phyloP scores from a whole-genome alignment of 257 asterid genomes.

The Gentiana macrophylla region DNA sequence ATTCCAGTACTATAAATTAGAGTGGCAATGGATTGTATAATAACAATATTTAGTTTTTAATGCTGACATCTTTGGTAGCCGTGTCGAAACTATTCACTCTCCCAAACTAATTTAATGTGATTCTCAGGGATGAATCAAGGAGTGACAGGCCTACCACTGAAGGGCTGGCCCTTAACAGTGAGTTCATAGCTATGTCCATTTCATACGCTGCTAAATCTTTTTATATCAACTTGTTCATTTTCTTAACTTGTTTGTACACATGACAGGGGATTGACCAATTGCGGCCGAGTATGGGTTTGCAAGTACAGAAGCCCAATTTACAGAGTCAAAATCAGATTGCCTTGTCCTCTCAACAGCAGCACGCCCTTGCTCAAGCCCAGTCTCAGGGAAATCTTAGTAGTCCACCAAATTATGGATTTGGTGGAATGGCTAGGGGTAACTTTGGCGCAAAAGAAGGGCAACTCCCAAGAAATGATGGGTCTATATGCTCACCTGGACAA shows the following conservation, averaged over 20 bases:
- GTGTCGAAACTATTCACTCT: conserved; percentile 3
- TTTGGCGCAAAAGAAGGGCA: conserved; percentile 82
- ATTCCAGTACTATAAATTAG: too few relatives aligned
- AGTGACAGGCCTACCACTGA: conserved; percentile 79
- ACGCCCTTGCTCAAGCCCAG: conserved; percentile 87
- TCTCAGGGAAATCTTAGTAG: conserved; percentile 79
- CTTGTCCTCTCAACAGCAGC: conserved; percentile 92
- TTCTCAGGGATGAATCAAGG: conserved; percentile 84
- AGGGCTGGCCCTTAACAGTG: conserved; percentile 99
- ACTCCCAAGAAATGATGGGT: conserved; percentile 86
- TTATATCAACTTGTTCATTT: conserved; percentile 2
- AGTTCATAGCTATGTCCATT: conserved; percentile 20
- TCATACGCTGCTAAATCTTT: not conserved
- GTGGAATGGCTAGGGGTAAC: conserved; percentile 84
- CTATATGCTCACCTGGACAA: conserved; percentile 92
- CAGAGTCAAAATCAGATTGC: conserved; percentile 76
- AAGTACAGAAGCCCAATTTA: conserved; percentile 80
- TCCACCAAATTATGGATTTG: conserved; percentile 69
- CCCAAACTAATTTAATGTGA: not conserved
- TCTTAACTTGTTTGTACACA: conserved; percentile 17
- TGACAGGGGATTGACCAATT: conserved; percentile 89
- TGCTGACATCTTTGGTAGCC: not conserved
- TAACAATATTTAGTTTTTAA: not conserved
- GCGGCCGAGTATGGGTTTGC: conserved; percentile 82
- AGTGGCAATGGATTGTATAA: too few relatives aligned